A percentile compares a stretch with the other conserved stretches of the same genome.
phyloP scores from a whole-genome alignment of 2,329 filamentous ascomycete species.

The Pestalotiopsis sp. region DNA sequence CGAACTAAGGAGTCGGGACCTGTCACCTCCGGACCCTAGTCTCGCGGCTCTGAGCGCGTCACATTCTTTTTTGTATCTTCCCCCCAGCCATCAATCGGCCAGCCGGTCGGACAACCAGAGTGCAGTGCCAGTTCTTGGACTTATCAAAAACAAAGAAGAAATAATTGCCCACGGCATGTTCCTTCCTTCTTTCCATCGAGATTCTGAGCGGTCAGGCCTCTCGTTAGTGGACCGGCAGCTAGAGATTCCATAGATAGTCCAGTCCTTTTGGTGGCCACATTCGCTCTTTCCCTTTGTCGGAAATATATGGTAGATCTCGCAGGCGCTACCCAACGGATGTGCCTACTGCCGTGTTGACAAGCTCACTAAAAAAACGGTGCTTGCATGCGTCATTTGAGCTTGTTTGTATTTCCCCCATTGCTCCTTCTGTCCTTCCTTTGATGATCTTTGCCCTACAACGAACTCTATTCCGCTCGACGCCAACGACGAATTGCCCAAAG shows the following conservation, averaged over 20 bases:
- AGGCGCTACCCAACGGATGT: not conserved
- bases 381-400: not conserved
- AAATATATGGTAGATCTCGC: not conserved
- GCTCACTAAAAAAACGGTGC: not conserved
- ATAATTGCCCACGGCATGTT: too few relatives aligned
- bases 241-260: too few relatives aligned
- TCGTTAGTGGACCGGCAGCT: too few relatives aligned
- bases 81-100: constrained; percentile 6
- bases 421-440: not conserved
- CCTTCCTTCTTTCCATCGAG: too few relatives aligned
- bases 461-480: not conserved
- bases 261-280: too few relatives aligned
- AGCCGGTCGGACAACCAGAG: not conserved
- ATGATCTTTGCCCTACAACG: not conserved
- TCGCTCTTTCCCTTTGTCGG: not conserved
- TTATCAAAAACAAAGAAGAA: too few relatives aligned
- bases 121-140: constrained; percentile 2
- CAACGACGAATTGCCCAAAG: not conserved
- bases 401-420: not conserved
- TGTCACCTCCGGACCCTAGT: constrained; percentile 27
- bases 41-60: constrained; percentile 23
- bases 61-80: constrained; percentile 19
- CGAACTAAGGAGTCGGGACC: constrained; percentile 28
- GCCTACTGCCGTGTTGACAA: not conserved
- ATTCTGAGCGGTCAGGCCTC: too few relatives aligned